Base-by-base conservation (phyloP, 2,329 filamentous ascomycete species). In the Thelonectria olida region DNA sequence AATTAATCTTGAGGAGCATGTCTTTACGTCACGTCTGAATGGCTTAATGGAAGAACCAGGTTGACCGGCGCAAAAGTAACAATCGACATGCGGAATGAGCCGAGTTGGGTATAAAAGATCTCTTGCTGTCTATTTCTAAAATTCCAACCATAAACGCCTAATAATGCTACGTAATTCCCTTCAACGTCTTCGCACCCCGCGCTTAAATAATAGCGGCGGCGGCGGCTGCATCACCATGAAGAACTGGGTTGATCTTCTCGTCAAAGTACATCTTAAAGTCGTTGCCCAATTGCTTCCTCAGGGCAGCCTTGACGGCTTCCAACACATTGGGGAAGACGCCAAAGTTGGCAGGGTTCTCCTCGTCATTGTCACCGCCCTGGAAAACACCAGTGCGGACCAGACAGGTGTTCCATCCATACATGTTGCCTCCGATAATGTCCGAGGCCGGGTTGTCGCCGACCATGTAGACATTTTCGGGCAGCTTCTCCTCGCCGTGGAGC, bases 351-450 rank as follows among this genome's bases (percentile, higher is more conserved):
- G 90, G 90, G 79, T 92, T 93, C 79, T 92, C 82, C 76, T 89
- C 84, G 73, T 93, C 91, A 73, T 93, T 93, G 61, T 88, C 89
- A 17, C 86, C 89, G 63, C 90, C 90, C 79, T 92, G 89, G 85
- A 90, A 92, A 48, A 93, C 90, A 79, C 91, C 91, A 0, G 90
- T 93, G 73, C 90, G 87, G 58, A 93, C 90, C 55, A 93, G 79
- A 73, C 90, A 92, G 3, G 90, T 92, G 79, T 93, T 93, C 91
- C 90, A 93, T 62, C 89, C 89, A 77, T 93, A 92, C 85, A 89
- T 90, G 83, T 93, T 93, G 63, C 90, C 90, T 64, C 90, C 90
- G 65, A 72, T 65, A 27, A 72, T 72, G 57, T 72, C 69, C n/a
- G 69, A 72, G 23, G 69, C 69, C 2, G 90, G 90, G 71, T 93